Evolutionary conservation across 2,329 filamentous ascomycete genomes (phyloP).

Genomic region (Mollisia scopiformis): DNA sequence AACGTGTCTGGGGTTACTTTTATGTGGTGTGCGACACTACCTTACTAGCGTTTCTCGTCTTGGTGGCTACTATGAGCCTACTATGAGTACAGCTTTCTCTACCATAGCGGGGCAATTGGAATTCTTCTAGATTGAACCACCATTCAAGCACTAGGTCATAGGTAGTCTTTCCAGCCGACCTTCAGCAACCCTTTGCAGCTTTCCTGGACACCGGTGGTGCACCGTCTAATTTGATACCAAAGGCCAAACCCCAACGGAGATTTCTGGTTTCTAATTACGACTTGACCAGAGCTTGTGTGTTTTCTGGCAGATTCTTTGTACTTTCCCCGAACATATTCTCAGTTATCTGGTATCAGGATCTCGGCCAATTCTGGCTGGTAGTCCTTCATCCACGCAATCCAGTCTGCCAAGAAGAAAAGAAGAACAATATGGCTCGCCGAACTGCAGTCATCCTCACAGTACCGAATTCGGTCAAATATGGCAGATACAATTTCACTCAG

Average conservation of each 20-base stretch:
- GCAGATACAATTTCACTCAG: constrained; percentile 11
- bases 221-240: not conserved
- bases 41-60: constrained; percentile 6
- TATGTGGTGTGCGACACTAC: constrained; percentile 10
- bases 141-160: constrained; percentile 16
- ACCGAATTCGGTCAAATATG: constrained; percentile 13
- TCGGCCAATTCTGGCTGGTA: constrained; percentile 10
- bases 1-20: constrained; percentile 9
- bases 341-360: constrained; percentile 13
- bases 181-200: constrained; percentile 9
- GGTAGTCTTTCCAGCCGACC: constrained; percentile 7
- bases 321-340: constrained; percentile 6
- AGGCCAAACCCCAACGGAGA: not conserved
- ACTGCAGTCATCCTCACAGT: constrained; percentile 16
- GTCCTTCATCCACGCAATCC: constrained; percentile 13
- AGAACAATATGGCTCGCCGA: not conserved
- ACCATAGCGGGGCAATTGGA: constrained; percentile 19
- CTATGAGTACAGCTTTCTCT: constrained; percentile 12
- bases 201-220: too few relatives aligned
- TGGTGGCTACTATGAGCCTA: not conserved
- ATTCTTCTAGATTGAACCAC: constrained; percentile 23
- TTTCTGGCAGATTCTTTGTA: constrained; percentile 1
- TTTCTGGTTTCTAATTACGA: constrained; percentile 7
- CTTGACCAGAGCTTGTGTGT: too few relatives aligned
- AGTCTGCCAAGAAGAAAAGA: not conserved